Evolutionary conservation across 1,139 yeast genomes (phyloP).

Genomic region (Suhomyces yuchorum): DNA sequence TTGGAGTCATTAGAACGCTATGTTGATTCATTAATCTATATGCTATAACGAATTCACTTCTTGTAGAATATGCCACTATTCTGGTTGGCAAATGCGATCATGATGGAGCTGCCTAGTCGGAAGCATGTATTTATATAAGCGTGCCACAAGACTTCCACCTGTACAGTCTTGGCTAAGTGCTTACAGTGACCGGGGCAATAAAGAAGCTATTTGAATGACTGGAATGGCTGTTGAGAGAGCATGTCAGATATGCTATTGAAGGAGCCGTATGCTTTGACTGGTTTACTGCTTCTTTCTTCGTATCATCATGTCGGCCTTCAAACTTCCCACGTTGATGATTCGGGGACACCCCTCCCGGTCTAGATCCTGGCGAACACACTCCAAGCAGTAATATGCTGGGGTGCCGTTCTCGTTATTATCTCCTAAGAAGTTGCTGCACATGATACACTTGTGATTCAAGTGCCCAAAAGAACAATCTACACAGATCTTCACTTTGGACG

Average conservation of each 20-base stretch:
- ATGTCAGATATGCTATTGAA: too few species aligned
- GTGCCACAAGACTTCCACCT: too few species aligned
- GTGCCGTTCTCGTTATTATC: constrained; percentile 48
- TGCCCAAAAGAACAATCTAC: constrained; percentile 84
- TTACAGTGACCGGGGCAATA: too few species aligned
- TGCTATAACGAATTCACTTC: background rate
- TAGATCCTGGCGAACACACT: constrained; percentile 78
- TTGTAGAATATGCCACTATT: too few species aligned
- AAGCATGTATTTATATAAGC: too few species aligned
- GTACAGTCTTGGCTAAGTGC: too few species aligned
- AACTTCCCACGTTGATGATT: constrained; percentile 76
- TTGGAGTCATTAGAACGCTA: background rate
- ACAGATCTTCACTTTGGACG: constrained; percentile 72
- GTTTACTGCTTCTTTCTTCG: constrained; percentile 8
- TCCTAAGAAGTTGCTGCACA: constrained; percentile 61
- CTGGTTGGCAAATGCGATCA: too few species aligned
- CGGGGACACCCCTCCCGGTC: constrained; percentile 95
- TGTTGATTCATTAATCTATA: background rate
- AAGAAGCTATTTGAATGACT: too few species aligned
- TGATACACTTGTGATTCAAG: constrained; percentile 62
- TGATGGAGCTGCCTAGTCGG: too few species aligned
- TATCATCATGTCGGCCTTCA: constrained; percentile 61
- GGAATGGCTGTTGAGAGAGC: too few species aligned
- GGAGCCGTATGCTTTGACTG: too few species aligned
- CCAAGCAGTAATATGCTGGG: constrained; percentile 83